phyloP scores from a whole-genome alignment of 208 protist genomes.

The Leptomonas pyrrhocoris region DNA sequence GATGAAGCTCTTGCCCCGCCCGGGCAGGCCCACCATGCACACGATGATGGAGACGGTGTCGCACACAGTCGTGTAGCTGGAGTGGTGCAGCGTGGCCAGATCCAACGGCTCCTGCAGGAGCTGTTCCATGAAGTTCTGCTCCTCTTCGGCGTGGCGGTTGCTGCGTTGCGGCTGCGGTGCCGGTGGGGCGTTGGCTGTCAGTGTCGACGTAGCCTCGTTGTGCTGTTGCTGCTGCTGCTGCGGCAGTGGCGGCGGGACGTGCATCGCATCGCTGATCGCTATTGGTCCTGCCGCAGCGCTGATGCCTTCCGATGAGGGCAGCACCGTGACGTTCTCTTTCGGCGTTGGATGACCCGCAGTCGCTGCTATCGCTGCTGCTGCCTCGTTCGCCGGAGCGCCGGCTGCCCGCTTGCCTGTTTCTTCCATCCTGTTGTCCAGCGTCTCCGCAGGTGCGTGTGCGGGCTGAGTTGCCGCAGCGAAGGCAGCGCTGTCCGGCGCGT shows the following conservation, averaged over 20 bases:
- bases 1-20: slow-evolving; percentile 91
- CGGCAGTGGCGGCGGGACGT: background rate
- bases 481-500: too few species aligned
- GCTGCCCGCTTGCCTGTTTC: too few species aligned
- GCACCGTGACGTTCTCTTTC: too few species aligned
- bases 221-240: background rate
- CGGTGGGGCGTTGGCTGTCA: background rate
- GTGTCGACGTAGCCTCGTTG: background rate
- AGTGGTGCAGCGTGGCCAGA: slow-evolving; percentile 41
- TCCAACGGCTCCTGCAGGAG: slow-evolving; percentile 17
- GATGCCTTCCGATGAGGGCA: too few species aligned
- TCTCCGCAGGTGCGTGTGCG: too few species aligned
- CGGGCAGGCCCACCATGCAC: slow-evolving; percentile 89
- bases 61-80: slow-evolving; percentile 78
- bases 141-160: slow-evolving; percentile 9
- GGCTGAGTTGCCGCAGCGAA: too few species aligned
- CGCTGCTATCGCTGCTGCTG: slow-evolving; percentile 2
- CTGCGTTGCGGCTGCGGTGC: slow-evolving; percentile 6
- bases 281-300: too few species aligned
- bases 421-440: too few species aligned
- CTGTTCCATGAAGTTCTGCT: slow-evolving; percentile 25
- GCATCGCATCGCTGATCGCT: too few species aligned
- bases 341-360: background rate
- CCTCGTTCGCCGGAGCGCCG: too few species aligned
- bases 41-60: slow-evolving; percentile 85